Evolutionary conservation across 2,329 filamentous ascomycete genomes (phyloP).

Genomic region (Fusarium armeniacum): DNA sequence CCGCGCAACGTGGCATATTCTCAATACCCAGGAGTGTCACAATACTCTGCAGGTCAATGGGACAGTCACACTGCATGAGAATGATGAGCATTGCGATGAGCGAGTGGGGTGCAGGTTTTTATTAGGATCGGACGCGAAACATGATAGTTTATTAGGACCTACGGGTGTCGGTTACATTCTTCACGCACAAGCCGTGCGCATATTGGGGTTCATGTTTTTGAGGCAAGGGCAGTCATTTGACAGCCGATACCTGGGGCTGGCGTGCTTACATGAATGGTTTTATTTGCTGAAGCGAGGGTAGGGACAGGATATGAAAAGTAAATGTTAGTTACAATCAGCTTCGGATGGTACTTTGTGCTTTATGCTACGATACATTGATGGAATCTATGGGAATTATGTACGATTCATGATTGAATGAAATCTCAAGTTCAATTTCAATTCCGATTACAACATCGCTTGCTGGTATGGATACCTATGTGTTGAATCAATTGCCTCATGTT

Average conservation of each 20-base stretch:
- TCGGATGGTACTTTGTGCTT: conserved; percentile 2
- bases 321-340: conserved; percentile 6
- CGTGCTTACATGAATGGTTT: conserved; percentile 17
- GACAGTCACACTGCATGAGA: conserved; percentile 14
- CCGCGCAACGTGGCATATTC: conserved; percentile 43
- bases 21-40: conserved; percentile 26
- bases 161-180: conserved; percentile 11
- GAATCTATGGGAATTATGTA: conserved; percentile 22
- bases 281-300: conserved; percentile 16
- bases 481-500: conserved; percentile 9
- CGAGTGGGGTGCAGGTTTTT: conserved; percentile 18
- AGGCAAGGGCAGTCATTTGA: conserved; percentile 27
- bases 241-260: conserved; percentile 14
- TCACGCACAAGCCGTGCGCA: conserved; percentile 20
- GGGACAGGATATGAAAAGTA: conserved; percentile 25
- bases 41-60: conserved; percentile 45
- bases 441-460: neutral
- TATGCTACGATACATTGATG: neutral
- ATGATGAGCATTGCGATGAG: conserved; percentile 14
- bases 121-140: conserved; percentile 34
- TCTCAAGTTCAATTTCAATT: conserved; percentile 5
- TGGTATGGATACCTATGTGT: conserved; percentile 14
- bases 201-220: conserved; percentile 35
- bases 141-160: conserved; percentile 15
- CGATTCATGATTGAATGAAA: conserved; percentile 37